Conservation (phyloP, 306 rosid species). For the Fragaria vesca region DNA sequence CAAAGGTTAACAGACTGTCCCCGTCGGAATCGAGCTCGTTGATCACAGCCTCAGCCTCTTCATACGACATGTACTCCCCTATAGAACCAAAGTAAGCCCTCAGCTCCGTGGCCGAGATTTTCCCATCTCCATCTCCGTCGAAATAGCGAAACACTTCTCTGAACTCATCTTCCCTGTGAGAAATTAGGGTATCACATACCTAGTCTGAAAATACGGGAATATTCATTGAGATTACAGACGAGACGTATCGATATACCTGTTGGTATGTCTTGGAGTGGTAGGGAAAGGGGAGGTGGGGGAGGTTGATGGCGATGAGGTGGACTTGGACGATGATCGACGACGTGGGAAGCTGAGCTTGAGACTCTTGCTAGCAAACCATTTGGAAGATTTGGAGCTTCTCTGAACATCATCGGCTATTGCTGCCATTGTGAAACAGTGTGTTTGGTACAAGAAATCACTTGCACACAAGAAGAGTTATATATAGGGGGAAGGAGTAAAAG, state of each 20-base stretch:
- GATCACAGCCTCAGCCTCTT: slow-evolving; percentile 57
- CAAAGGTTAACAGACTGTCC: slow-evolving; percentile 43
- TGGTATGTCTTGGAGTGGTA: slow-evolving; percentile 17
- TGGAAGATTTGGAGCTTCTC: slow-evolving; percentile 37
- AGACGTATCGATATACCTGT: not conserved
- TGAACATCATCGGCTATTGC: not conserved
- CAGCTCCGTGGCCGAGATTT: slow-evolving; percentile 59
- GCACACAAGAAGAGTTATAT: not conserved
- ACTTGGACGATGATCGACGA: slow-evolving; percentile 17
- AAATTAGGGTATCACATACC: not conserved
- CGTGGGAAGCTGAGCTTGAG: slow-evolving; percentile 34
- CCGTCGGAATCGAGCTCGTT: slow-evolving; percentile 58
- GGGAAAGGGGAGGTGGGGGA: slow-evolving; percentile 34
- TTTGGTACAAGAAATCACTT: not conserved
- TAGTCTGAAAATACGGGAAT: not conserved
- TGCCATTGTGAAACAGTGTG: slow-evolving; percentile 33
- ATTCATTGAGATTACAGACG: not conserved
- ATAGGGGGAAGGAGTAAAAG: not conserved
- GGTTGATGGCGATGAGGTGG: not conserved
- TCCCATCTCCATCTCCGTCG: slow-evolving; percentile 58
- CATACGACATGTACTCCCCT: slow-evolving; percentile 59
- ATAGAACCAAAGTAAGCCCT: slow-evolving; percentile 62
- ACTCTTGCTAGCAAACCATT: slow-evolving; percentile 58
- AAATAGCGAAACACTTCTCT: slow-evolving; percentile 52
- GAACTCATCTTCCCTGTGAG: slow-evolving; percentile 34